Conservation (phyloP, 768 basidiomycete genomes). For the Leccinum variicolor region DNA sequence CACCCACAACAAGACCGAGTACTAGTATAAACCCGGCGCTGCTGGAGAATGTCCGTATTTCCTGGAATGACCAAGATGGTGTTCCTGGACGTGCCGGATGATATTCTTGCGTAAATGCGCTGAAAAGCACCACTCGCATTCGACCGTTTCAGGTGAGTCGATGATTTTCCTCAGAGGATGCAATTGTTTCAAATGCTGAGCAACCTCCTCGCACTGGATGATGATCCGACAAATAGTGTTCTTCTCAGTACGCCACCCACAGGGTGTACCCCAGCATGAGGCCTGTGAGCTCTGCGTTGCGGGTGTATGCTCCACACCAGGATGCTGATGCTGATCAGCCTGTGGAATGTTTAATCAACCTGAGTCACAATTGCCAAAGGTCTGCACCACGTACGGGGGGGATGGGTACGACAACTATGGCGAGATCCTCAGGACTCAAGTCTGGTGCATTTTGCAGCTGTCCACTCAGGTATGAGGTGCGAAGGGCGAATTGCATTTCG, state of each 20-base stretch:
- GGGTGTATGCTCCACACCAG: neutral
- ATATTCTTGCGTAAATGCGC: neutral
- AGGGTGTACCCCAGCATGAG: neutral
- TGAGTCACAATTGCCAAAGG: neutral
- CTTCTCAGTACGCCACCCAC: neutral
- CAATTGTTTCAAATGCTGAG: neutral
- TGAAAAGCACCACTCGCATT: neutral
- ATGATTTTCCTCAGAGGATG: neutral
- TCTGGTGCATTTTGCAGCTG: neutral
- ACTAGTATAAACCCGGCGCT: neutral
- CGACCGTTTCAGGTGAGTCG: rapidly evolving
- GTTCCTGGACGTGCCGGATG: neutral
- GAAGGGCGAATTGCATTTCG: neutral
- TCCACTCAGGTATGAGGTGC: neutral
- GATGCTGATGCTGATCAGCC: neutral
- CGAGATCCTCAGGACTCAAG: neutral
- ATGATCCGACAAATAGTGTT: neutral
- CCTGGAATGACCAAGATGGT: conserved; percentile 1
- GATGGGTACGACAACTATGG: neutral
- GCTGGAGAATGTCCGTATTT: neutral
- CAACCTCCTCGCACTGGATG: neutral
- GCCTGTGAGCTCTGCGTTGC: neutral
- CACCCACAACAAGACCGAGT: too few relatives aligned
- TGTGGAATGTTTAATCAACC: neutral
- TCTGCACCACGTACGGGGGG: neutral